phyloP scores from a whole-genome alignment of 2,329 filamentous ascomycete genomes.

The Ilyonectria robusta region DNA sequence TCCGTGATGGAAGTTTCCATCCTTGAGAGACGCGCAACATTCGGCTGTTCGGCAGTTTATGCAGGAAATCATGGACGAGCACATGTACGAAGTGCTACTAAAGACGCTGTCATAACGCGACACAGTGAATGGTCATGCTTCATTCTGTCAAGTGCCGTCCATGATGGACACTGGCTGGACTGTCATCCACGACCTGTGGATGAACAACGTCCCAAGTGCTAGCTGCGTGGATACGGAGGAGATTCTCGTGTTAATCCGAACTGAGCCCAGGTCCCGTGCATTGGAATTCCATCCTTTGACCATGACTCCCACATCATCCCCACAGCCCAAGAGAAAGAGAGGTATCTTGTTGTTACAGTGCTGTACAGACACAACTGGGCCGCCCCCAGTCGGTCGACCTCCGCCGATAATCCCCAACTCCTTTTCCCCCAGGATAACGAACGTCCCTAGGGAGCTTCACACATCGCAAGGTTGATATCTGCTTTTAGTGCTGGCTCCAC shows the following conservation, averaged over 20 bases:
- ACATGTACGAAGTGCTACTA: neutral
- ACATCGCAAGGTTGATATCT: neutral
- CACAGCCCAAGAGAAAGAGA: slow-evolving; percentile 48
- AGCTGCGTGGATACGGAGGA: slow-evolving; percentile 23
- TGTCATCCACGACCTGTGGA: slow-evolving; percentile 22
- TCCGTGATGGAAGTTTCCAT: slow-evolving; percentile 30
- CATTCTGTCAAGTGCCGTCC: slow-evolving; percentile 39
- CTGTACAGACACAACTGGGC: slow-evolving; percentile 51
- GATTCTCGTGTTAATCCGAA: slow-evolving; percentile 28
- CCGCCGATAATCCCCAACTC: slow-evolving; percentile 18
- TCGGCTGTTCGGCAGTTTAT: neutral
- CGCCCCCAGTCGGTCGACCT: slow-evolving; percentile 37
- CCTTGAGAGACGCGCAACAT: neutral
- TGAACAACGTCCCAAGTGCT: slow-evolving; percentile 28
- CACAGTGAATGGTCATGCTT: slow-evolving; percentile 40
- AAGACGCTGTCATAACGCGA: slow-evolving; percentile 35
- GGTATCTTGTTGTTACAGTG: slow-evolving; percentile 53
- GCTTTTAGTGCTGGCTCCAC: slow-evolving; percentile 91
- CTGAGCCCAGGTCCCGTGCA: slow-evolving; percentile 33
- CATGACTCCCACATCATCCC: slow-evolving; percentile 44
- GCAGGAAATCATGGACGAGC: too few relatives aligned
- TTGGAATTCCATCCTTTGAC: slow-evolving; percentile 34
- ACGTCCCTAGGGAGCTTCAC: neutral
- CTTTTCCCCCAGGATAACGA: slow-evolving; percentile 14
- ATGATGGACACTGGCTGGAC: slow-evolving; percentile 24